These are phyloP conservation scores for Backusella liffmaniae DNA, from an alignment of 192 early-diverging fungal genomes.

Conservation along the genomic window DNA sequence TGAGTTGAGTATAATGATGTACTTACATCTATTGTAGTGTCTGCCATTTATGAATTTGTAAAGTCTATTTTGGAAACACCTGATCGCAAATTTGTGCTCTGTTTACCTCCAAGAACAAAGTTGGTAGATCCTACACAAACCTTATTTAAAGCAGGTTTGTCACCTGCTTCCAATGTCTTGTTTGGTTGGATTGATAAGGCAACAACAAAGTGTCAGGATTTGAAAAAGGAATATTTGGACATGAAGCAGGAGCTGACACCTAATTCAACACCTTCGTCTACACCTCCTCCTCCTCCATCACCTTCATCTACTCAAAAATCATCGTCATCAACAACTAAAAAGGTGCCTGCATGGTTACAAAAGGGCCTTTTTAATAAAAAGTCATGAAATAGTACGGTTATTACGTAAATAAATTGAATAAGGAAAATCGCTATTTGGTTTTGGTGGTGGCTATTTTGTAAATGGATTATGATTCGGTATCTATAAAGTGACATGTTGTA, in stretches of 20 bases:
- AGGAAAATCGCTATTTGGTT: no score
- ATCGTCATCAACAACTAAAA: not conserved
- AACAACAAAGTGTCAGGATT: not conserved
- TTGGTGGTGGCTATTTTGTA: no score
- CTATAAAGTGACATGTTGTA: not conserved
- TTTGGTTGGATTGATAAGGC: constrained; percentile 46
- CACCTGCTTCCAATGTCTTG: constrained; percentile 55
- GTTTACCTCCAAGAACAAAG: constrained; percentile 51
- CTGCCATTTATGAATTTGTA: constrained; percentile 37
- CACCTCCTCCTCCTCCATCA: not conserved
- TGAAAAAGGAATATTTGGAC: constrained; percentile 16
- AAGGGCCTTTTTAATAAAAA: constrained; percentile 33
- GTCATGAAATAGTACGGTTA: not conserved
- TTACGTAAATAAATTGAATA: not conserved
- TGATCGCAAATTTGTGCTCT: constrained; percentile 37
- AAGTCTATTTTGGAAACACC: constrained; percentile 32
- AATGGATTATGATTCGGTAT: not conserved
- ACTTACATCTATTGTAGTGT: constrained; percentile 14
- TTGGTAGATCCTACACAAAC: constrained; percentile 42
- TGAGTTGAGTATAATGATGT: not conserved
- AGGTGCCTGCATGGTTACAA: constrained; percentile 27
- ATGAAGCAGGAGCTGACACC: constrained; percentile 8
- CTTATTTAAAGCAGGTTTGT: constrained; percentile 48
- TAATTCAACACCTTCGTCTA: not conserved
- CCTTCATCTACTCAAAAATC: not conserved